Evolutionary conservation across 306 rosid genomes (phyloP).

Genomic region (Ochetophila trinervis): DNA sequence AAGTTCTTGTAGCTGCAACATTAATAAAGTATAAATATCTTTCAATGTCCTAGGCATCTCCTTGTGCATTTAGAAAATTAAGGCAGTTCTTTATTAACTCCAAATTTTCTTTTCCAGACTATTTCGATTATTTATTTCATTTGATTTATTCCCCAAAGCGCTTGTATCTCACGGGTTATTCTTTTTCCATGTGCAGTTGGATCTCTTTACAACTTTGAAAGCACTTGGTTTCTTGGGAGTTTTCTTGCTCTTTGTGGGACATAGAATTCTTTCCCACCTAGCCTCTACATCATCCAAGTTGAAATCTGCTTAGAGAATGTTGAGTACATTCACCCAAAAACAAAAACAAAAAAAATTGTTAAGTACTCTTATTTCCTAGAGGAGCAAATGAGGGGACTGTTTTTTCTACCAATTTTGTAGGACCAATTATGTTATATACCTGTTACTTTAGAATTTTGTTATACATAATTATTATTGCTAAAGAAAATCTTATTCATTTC

Average conservation of each 20-base stretch:
- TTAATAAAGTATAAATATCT: too few species aligned
- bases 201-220: slow-evolving; percentile 87
- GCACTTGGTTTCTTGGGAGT: slow-evolving; percentile 65
- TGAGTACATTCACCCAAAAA: too few species aligned
- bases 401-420: slow-evolving; percentile 34
- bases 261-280: slow-evolving; percentile 78
- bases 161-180: slow-evolving; percentile 15
- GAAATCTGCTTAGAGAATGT: slow-evolving; percentile 71
- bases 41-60: too few species aligned
- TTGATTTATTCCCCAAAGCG: not conserved
- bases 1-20: too few species aligned
- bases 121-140: not conserved
- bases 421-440: slow-evolving; percentile 10
- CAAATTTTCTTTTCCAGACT: not conserved
- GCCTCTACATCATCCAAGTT: slow-evolving; percentile 80
- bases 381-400: slow-evolving; percentile 16
- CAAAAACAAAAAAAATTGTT: too few species aligned
- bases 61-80: too few species aligned
- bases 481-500: not conserved
- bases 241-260: slow-evolving; percentile 78
- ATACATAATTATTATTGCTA: slow-evolving; percentile 1
- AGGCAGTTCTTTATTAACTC: too few species aligned
- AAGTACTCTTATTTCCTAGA: slow-evolving; percentile 25
- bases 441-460: slow-evolving; percentile 2
- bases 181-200: slow-evolving; percentile 61